Percentiles rank a stretch among this genome's conserved stretches.
Conservation (phyloP, 139 green algal species). For the Bryopsis sp. region DNA sequence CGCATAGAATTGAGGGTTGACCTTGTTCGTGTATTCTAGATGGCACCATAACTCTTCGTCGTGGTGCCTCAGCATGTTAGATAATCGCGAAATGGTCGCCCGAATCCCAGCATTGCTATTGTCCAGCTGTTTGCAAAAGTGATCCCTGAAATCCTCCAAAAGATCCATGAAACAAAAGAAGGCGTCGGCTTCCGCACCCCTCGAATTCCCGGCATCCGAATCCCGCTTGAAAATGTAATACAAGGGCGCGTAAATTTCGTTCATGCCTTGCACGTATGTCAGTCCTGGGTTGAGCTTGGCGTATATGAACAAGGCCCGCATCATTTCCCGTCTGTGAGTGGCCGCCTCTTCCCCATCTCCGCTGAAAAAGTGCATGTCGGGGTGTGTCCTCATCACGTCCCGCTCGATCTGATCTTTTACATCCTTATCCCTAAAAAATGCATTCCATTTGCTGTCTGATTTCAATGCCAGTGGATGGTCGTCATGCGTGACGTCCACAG, state of each 20-base stretch:
- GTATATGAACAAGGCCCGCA: constrained; percentile 86
- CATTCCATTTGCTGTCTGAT: constrained; percentile 56
- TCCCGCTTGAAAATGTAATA: constrained; percentile 81
- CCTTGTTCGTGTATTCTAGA: constrained; percentile 30
- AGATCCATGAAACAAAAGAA: constrained; percentile 91
- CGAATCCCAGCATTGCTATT: constrained; percentile 80
- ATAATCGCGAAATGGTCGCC: constrained; percentile 64
- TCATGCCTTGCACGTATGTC: constrained; percentile 96
- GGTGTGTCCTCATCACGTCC: constrained; percentile 90
- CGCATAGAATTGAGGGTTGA: constrained; percentile 77
- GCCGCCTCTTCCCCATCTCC: constrained; percentile 27
- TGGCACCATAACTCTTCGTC: constrained; percentile 53
- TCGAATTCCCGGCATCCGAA: constrained; percentile 18
- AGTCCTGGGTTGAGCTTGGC: constrained; percentile 96
- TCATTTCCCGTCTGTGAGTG: constrained; percentile 55
- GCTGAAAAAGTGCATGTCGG: constrained; percentile 94
- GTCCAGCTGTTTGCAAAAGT: constrained; percentile 91
- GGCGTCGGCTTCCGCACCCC: constrained; percentile 77
- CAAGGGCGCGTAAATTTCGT: constrained; percentile 88
- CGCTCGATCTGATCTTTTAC: constrained; percentile 84
- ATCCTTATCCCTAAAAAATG: constrained; percentile 80
- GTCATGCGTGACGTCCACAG: constrained; percentile 23
- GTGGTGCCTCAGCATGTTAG: constrained; percentile 38
- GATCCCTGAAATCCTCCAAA: constrained; percentile 77
- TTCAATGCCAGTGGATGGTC: constrained; percentile 76